These are phyloP conservation scores for Boechera divaricarpa DNA, from an alignment of 345 rosid genomes.

Conservation along the genomic window DNA sequence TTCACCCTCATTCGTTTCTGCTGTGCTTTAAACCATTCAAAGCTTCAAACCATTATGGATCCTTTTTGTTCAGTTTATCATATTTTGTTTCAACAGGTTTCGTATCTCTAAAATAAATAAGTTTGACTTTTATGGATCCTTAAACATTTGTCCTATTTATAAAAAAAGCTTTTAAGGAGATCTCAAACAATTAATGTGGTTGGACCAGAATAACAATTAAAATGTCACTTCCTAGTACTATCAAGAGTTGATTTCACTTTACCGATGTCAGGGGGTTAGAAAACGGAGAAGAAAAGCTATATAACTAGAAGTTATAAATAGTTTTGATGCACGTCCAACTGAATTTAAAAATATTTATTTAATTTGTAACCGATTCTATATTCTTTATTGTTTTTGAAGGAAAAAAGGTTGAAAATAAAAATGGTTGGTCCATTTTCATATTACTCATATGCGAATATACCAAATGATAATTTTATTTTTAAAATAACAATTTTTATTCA, in stretches of 20 bases:
- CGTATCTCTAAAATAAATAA: no score
- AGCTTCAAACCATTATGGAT: no score
- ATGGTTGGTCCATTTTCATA: not conserved
- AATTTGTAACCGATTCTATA: not conserved
- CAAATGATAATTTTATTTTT: not conserved
- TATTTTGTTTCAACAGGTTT: no score
- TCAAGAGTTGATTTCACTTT: not conserved
- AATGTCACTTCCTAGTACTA: not conserved
- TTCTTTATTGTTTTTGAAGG: not conserved
- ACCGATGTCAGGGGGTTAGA: not conserved
- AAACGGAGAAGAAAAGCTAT: not conserved
- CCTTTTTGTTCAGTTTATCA: no score
- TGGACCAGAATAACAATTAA: not conserved
- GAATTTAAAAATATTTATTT: not conserved
- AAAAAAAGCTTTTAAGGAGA: not conserved
- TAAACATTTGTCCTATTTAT: not conserved
- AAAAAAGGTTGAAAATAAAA: not conserved
- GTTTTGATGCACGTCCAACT: not conserved
- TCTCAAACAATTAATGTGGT: slow-evolving; percentile 15
- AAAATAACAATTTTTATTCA: slow-evolving; percentile 24
- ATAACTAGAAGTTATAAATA: not conserved
- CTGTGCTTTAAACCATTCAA: no score
- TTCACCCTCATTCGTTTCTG: no score
- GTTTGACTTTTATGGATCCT: not conserved
- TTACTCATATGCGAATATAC: not conserved